These are phyloP conservation scores for Petunia axillaris DNA, from an alignment of 257 asterid species.

Conservation along the genomic window DNA sequence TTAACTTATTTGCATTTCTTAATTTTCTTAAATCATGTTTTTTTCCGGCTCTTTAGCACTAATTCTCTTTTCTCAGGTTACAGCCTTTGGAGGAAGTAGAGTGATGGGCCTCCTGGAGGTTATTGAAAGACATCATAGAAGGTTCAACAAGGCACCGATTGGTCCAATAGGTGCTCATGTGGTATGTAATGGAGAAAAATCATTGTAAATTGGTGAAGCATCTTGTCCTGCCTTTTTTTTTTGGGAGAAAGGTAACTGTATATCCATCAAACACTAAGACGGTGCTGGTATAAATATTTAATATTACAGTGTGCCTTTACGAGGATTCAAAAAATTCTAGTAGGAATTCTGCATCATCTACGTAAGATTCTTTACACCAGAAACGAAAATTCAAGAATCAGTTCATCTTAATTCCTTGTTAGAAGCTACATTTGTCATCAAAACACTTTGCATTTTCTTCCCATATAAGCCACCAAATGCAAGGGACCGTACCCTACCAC, in stretches of 20 bases:
- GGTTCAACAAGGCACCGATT: conserved; percentile 78
- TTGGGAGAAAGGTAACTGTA: not conserved
- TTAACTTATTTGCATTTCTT: not conserved
- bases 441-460: too few relatives aligned
- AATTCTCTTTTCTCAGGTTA: conserved; percentile 54
- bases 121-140: conserved; percentile 71
- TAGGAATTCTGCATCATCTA: too few relatives aligned
- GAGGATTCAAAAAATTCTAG: too few relatives aligned
- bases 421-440: too few relatives aligned
- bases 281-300: too few relatives aligned
- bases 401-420: too few relatives aligned
- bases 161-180: conserved; percentile 97
- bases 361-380: too few relatives aligned
- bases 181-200: conserved; percentile 51
- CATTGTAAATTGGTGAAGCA: not conserved
- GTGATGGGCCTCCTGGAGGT: conserved; percentile 70
- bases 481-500: too few relatives aligned
- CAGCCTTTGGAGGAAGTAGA: conserved; percentile 86
- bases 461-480: too few relatives aligned
- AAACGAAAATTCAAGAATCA: too few relatives aligned
- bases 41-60: conserved; percentile 3
- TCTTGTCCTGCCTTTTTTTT: conserved; percentile 9
- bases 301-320: too few relatives aligned
- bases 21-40: not conserved
- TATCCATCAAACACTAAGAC: too few relatives aligned